Conservation (phyloP, 495 filamentous ascomycete genomes). For the Hyphodiscus hymeniophilus region DNA sequence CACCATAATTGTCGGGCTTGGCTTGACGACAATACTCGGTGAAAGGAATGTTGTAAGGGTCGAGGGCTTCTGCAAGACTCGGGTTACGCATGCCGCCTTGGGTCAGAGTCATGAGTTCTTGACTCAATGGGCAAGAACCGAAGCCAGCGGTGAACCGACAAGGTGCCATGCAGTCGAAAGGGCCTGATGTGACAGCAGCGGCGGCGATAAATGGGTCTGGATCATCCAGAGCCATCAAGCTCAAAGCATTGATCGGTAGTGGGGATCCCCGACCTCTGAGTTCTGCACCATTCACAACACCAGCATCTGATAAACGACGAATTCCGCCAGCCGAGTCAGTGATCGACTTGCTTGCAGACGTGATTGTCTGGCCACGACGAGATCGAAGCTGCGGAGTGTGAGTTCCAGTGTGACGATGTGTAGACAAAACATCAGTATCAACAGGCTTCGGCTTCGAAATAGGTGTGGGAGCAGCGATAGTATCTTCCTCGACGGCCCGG, state of each 20-base stretch:
- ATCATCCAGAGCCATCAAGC: constrained; percentile 1
- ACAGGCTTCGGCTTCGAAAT: not conserved
- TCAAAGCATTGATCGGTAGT: constrained; percentile 13
- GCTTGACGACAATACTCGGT: constrained; percentile 25
- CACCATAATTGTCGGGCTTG: constrained; percentile 20
- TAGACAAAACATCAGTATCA: constrained; percentile 7
- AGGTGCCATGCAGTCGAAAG: not conserved
- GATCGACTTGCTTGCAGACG: not conserved
- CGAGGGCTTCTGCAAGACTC: constrained; percentile 23
- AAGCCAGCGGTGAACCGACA: no score
- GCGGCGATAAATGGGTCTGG: constrained; percentile 4
- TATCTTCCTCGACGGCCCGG: not conserved
- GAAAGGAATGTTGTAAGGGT: constrained; percentile 33
- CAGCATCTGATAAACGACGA: no score
- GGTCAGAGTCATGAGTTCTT: constrained; percentile 7
- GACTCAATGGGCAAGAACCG: not conserved
- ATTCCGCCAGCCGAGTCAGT: not conserved
- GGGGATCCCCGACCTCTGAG: not conserved
- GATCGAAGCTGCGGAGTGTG: constrained; percentile 10
- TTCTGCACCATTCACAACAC: no score
- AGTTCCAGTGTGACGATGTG: not conserved
- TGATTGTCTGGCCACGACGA: constrained; percentile 10
- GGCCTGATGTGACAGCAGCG: not conserved
- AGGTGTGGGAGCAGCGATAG: constrained; percentile 3
- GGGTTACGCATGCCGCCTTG: constrained; percentile 19